Evolutionary conservation across 495 filamentous ascomycete species (phyloP).

Genomic region (Podospora pseudocomata): DNA sequence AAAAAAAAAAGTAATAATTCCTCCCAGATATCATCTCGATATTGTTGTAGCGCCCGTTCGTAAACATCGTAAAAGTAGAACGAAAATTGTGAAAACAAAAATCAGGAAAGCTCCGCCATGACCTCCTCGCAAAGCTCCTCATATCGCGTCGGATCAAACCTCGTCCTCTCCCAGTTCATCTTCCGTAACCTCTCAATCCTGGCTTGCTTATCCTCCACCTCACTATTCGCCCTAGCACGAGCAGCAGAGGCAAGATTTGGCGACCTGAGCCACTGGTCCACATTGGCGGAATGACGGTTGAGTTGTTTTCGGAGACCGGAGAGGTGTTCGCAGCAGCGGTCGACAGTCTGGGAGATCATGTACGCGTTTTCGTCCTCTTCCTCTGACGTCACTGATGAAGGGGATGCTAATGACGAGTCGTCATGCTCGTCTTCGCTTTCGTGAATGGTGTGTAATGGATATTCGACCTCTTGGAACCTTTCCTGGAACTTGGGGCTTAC

Average conservation of each 20-base stretch:
- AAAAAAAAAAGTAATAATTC: constrained; percentile 8
- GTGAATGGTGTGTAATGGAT: constrained; percentile 21
- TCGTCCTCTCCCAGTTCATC: constrained; percentile 46
- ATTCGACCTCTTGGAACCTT: constrained; percentile 23
- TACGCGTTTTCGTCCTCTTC: constrained; percentile 30
- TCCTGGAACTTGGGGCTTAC: constrained; percentile 19
- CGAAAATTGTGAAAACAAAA: background rate
- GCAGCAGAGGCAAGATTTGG: background rate
- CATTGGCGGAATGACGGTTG: constrained; percentile 35
- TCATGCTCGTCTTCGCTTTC: constrained; percentile 19
- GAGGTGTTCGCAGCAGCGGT: constrained; percentile 44
- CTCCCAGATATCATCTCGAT: background rate
- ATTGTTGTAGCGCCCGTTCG: background rate
- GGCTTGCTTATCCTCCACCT: constrained; percentile 34
- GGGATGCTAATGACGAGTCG: background rate
- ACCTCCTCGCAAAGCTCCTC: constrained; percentile 47
- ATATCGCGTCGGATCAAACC: constrained; percentile 48
- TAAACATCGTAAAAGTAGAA: background rate
- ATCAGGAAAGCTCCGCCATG: constrained; percentile 38
- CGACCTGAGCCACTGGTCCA: constrained; percentile 35
- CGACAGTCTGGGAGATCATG: constrained; percentile 38
- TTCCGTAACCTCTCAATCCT: constrained; percentile 47
- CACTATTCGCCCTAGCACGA: background rate
- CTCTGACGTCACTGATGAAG: background rate
- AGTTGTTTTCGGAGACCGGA: constrained; percentile 39